A percentile compares a stretch with the other conserved stretches of the same genome.
These are phyloP conservation scores for Taiwanofungus camphoratus DNA, from an alignment of 1,284 basidiomycete genomes.

Conservation along the genomic window DNA sequence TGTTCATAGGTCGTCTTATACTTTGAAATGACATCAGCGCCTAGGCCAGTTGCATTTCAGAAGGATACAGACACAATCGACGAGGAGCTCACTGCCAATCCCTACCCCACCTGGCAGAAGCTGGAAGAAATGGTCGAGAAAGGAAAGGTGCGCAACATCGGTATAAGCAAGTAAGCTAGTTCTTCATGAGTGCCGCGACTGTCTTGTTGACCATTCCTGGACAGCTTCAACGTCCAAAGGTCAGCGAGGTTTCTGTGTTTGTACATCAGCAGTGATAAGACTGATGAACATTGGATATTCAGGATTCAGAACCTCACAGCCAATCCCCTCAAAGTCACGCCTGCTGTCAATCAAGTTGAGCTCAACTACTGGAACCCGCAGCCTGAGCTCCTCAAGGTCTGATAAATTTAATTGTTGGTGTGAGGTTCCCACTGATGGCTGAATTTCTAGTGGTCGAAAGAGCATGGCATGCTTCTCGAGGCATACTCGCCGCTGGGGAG, in stretches of 20 bases:
- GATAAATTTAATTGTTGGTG: too few species aligned
- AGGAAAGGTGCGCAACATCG: constrained; percentile 81
- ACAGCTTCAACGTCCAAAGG: constrained; percentile 53
- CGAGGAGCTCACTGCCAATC: constrained; percentile 60
- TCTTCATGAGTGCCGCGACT: too few species aligned
- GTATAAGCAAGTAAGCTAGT: constrained; percentile 63
- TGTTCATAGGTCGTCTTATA: too few species aligned
- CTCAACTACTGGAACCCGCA: constrained; percentile 81
- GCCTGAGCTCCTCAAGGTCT: constrained; percentile 68
- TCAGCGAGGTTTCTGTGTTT: too few species aligned
- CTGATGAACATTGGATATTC: too few species aligned
- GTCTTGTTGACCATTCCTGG: too few species aligned
- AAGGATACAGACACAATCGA: constrained; percentile 51
- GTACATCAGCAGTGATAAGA: too few species aligned
- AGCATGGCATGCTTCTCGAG: constrained; percentile 62
- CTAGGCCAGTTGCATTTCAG: constrained; percentile 67
- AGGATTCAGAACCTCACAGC: constrained; percentile 61
- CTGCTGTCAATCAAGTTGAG: constrained; percentile 82
- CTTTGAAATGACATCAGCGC: background rate
- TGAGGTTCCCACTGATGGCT: too few species aligned
- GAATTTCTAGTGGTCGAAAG: constrained; percentile 50
- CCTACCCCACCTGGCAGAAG: constrained; percentile 80
- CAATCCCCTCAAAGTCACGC: constrained; percentile 67
- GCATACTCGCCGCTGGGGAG: constrained; percentile 80
- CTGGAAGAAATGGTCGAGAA: constrained; percentile 76